Evolutionary conservation across 371 early-diverging fungal species (phyloP).

Genomic region (Mucor mucedo): DNA sequence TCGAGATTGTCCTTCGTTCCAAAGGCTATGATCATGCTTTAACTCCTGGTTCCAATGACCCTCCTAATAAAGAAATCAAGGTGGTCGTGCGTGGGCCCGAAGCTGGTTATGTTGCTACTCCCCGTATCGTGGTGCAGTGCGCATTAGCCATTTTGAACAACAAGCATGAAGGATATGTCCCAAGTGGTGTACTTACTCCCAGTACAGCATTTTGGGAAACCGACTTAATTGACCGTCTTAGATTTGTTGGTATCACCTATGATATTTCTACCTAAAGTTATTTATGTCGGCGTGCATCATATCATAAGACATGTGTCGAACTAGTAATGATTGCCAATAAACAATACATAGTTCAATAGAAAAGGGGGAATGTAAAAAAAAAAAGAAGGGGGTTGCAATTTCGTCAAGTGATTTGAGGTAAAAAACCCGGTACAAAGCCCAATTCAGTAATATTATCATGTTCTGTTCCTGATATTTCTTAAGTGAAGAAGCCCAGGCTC

Average conservation of each 20-base stretch:
- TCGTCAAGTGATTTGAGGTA: neutral
- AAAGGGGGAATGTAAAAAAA: neutral
- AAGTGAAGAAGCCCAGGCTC: slow-evolving; percentile 4
- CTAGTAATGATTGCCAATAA: neutral
- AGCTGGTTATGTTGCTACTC: slow-evolving; percentile 68
- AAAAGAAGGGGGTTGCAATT: neutral
- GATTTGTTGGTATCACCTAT: slow-evolving; percentile 61
- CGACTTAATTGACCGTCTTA: slow-evolving; percentile 55
- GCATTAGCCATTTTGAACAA: slow-evolving; percentile 53
- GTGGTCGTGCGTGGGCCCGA: slow-evolving; percentile 66
- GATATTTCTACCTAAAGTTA: slow-evolving; percentile 26
- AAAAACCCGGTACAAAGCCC: slow-evolving; percentile 14
- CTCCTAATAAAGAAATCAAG: slow-evolving; percentile 51
- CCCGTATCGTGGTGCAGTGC: slow-evolving; percentile 61
- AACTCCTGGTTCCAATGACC: slow-evolving; percentile 16
- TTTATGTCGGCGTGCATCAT: neutral
- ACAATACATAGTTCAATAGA: neutral
- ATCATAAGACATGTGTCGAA: neutral
- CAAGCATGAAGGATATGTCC: slow-evolving; percentile 42
- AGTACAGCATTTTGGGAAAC: slow-evolving; percentile 67
- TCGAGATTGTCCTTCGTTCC: slow-evolving; percentile 57
- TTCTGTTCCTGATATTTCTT: neutral
- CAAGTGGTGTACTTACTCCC: slow-evolving; percentile 68
- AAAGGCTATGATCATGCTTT: slow-evolving; percentile 54
- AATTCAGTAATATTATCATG: neutral